Base-by-base conservation (phyloP, 1,284 basidiomycete species). In the Leccinum subrobustum region DNA sequence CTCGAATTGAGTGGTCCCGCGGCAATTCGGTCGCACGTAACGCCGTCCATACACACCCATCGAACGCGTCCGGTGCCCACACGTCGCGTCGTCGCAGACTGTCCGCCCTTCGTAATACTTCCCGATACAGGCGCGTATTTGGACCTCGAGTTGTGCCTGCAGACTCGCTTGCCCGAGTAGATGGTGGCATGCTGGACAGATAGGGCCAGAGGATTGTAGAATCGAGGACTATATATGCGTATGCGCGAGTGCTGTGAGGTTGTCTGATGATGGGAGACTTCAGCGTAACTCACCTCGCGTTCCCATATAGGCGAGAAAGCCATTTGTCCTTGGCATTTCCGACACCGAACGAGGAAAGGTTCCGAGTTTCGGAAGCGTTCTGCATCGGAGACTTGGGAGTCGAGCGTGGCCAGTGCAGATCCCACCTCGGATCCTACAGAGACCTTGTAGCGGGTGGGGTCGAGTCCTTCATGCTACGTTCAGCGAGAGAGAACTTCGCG, bases 31-130 rank as follows among this genome's bases (percentile, higher is more conserved):
- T 52, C 82, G 82, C 62, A 95, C 75, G 72, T 95, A 98, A 54
- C 88, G 80, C 51, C 87, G 83, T 7, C 94, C 94, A 73, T 96
- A 97, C 0, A 98, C 94, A 48, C 92, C 83, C 88, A 97, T 95
- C 82, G 88, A 90, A 25, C 95, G 82, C n/a, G 95, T 95, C 20
- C 88, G 82, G 59, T 88, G 83, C 8, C 86, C 85, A 72, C 97
- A 99, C 2, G 88, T 90, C 31, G 86, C 80, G 65, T 98, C 96
- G 67, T 93, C 84, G 76, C 97, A 99, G 11, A 92, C 79, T 1
- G 86, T 89, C 91, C 92, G 95, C 6, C 88, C 88, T 67, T 96
- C 86, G 73, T 99, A 99, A 76, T 96, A 98, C 66, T 81, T 85
- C 3, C 80, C 77, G 57, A 99, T 91, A 65, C 86, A 85, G 1